Base-by-base conservation (phyloP, 805 yeast species). In the Wickerhamomyces hampshirensis region DNA sequence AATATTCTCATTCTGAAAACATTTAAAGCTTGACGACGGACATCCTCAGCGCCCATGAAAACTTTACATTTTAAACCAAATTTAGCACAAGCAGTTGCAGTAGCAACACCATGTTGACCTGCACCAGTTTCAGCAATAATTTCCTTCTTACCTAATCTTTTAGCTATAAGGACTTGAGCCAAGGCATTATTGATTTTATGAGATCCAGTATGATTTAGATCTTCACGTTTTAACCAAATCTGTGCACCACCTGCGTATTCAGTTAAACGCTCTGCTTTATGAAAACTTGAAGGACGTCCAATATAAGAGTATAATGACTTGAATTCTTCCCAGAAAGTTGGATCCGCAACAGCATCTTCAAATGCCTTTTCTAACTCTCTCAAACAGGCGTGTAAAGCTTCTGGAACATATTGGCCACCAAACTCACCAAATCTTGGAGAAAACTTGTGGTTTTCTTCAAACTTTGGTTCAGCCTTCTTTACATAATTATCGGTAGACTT, bases 341-440 rank as follows among this genome's bases (percentile, higher is more conserved):
- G 93, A 63, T 93, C 98, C 19, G 89, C 86, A 47, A 80, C 80
- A 14, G 97, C 96, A 29, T 69, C 73, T 58, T 84, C 89, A 59
- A 89, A 94, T 4, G 87, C 97, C 36, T 59, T 68, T 66, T 93
- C 98, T 39, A 93, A 73, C 65, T 93, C 95, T 43, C 79, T 75
- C 50, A 93, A 71, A 68, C 98, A 91, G 30, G 95, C 76, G 63
- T 89, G 91, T 55, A 93, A 68, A 16, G 95, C 86, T 68, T 93
- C 99, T 27, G 99, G 99, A 28, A 93, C 98, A 57, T 87, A 93
- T 67, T 93, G 98, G 42, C 99, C 99, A 59, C 99, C 99, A 57
- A 87, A 94, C 33, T 79, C 88, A 55, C 98, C 99, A 53, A 91
- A 91, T 44, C 83, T 72, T 39, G 91, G 82, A 48, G 78, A 73